phyloP scores from a whole-genome alignment of 148 eudicot genomes.

The Cornus kousa region DNA sequence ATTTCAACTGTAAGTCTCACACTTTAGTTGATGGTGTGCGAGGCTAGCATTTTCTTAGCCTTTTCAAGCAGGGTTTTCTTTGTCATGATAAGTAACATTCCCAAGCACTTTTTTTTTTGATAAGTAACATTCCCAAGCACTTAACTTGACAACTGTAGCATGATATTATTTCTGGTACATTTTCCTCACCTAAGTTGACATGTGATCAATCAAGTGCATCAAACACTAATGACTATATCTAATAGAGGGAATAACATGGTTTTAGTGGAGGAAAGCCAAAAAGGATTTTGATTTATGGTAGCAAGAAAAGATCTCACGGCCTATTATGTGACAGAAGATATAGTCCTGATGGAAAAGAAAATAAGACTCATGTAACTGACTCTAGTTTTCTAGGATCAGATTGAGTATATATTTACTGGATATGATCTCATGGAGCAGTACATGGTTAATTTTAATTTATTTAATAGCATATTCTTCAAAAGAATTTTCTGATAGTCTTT shows the following conservation, averaged over 20 bases:
- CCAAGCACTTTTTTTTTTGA: neutral
- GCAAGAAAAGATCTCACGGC: neutral
- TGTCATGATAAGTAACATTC: neutral
- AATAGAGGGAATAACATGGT: neutral
- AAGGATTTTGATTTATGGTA: neutral
- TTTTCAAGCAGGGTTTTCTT: neutral
- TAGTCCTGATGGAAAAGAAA: neutral
- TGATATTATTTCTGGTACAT: neutral
- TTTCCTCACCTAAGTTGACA: neutral
- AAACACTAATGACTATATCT: neutral
- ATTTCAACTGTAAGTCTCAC: neutral
- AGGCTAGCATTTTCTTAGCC: neutral
- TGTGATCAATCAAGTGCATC: neutral
- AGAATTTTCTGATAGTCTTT: neutral
- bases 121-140: neutral
- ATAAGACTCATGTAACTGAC: neutral
- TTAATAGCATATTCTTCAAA: too few relatives aligned
- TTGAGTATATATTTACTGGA: neutral
- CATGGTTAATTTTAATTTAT: neutral
- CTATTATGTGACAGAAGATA: neutral
- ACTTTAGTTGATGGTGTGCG: neutral
- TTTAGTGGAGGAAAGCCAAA: conserved; percentile 4
- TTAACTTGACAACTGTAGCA: neutral
- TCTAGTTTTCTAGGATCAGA: neutral
- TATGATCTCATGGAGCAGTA: neutral